Evolutionary conservation across 2,329 filamentous ascomycete species (phyloP), one percentile per base, ranked within the genome.

Genomic region (Helicocarpus griseus): DNA sequence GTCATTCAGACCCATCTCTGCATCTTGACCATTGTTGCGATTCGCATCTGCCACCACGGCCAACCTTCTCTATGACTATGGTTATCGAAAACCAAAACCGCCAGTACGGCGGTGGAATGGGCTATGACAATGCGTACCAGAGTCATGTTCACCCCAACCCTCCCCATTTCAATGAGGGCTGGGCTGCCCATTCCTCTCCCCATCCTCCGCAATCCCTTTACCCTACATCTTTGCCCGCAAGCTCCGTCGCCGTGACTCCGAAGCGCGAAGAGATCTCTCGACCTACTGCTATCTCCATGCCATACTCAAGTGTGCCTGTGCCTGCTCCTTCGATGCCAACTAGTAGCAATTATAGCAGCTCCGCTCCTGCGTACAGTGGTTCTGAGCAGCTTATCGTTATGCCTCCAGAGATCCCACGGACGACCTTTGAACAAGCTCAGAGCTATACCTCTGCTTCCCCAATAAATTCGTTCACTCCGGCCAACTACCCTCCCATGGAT

Each of bases 101-200:
- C 75, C 81, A 82, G 69, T 87, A 86, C 74, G 87, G 80, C 65
- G 80, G 79, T 67, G 40, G 40, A 11, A 78, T 95, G 75, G 82
- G 81, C 70, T 93, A 91, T 76, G 87, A 91, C 70, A 79, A 82
- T 68, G 83, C 89, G 77, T 82, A 86, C 67, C 78, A 75, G 65
- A 77, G 71, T 69, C 78, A 81, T 63, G 81, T 87, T 78, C 80
- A 83, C 63, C 75, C 73, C 65, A 73, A 60, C 39, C 62, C 68
- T 38, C 82, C 86, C 58, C 86, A 93, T 58, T 96, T 96, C 75
- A 89, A 86, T 63, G 93, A 96, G 69, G 89, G 89, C 39, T 96
- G 90, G 90, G 76, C 76, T 45, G 79, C 87, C 77, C 68, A 70
- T 65, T 77, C 67, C 62, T 75, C 65, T 54, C 77, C 71, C 66